Base-by-base conservation (phyloP, 192 early-diverging fungal genomes). In the Spinellus fusiger region DNA sequence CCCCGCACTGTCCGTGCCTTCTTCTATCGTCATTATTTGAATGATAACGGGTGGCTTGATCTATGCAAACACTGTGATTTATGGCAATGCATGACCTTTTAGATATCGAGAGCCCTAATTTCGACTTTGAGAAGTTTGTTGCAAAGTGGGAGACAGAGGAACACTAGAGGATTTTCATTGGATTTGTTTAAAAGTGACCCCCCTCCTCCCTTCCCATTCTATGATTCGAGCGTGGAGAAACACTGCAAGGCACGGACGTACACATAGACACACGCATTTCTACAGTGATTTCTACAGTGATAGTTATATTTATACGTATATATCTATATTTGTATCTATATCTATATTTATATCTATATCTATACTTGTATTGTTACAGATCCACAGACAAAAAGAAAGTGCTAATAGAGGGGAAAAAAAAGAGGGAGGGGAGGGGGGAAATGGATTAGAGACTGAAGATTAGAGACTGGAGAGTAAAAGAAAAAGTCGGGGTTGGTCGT, bases 61-160 rank as follows among this genome's bases (percentile, higher is more conserved):
- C n/a, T n/a, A n/a, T n/a, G n/a, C n/a, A n/a, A n/a, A n/a, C n/a
- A n/a, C n/a, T n/a, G n/a, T 20, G 5, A 5, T 1, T 10, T 35
- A 1, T 22, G 20, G 0, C n/a, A 68, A 27, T 52, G 46, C 2
- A 28, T 32, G 28, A 63, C 29, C 32, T 51, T 53, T 53, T 28
- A 28, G 81, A 84, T 57, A 66, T 75, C 37, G 79, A 84, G 38
- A 74, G 61, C 54, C 81, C 81, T 64, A 66, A 80, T 69, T 84
- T 84, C 50, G 81, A 84, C 56, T 68, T 84, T 58, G 81, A 84
- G 54, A 77, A 79, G 71, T 73, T 72, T 63, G 60, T 84, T 59
- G 61, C 69, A 56, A 66, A 77, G 50, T 59, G 68, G 56, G 70
- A 71, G 57, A 44, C 56, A 31, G 48, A 67, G 52, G 46, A 58